Percentiles rank a stretch among this genome's conserved stretches.
phyloP scores from a whole-genome alignment of 1,284 basidiomycete genomes.

The Ganoderma lingzhi region DNA sequence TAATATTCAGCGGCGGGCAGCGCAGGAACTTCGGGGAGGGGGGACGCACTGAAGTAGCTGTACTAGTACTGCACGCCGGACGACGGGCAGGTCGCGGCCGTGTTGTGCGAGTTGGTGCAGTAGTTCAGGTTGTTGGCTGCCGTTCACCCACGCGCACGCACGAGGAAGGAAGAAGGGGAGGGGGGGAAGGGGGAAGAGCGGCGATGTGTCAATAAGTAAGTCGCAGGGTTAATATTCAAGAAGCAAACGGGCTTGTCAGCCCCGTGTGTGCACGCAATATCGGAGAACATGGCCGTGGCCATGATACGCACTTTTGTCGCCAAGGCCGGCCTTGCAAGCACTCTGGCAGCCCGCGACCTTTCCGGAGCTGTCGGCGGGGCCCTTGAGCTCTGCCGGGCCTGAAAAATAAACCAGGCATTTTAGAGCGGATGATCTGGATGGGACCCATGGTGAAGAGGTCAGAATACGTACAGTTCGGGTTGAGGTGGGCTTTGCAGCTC shows the following conservation, averaged over 20 bases:
- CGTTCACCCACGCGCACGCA: neutral
- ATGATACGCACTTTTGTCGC: slow-evolving; percentile 46
- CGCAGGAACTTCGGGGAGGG: neutral
- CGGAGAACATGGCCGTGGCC: neutral
- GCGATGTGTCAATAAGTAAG: neutral
- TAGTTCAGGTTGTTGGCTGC: slow-evolving; percentile 59
- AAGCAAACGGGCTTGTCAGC: neutral
- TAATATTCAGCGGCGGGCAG: neutral
- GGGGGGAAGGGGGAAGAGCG: neutral
- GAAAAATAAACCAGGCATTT: neutral
- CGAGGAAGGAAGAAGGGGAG: neutral
- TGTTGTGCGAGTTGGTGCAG: slow-evolving; percentile 61
- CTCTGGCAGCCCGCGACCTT: slow-evolving; percentile 64
- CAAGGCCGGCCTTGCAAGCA: slow-evolving; percentile 64
- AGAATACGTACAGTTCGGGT: slow-evolving; percentile 49
- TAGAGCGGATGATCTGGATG: neutral
- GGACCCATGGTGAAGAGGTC: neutral
- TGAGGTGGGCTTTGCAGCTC: slow-evolving; percentile 62
- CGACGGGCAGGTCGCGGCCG: slow-evolving; percentile 58
- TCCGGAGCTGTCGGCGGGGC: slow-evolving; percentile 60
- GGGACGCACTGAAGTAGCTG: slow-evolving; percentile 58
- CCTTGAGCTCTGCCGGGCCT: slow-evolving; percentile 37
- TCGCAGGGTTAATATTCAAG: neutral
- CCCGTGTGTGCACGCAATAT: neutral
- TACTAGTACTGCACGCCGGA: slow-evolving; percentile 56